phyloP scores from a whole-genome alignment of 768 basidiomycete species.

The Nevesoporus exiguus region DNA sequence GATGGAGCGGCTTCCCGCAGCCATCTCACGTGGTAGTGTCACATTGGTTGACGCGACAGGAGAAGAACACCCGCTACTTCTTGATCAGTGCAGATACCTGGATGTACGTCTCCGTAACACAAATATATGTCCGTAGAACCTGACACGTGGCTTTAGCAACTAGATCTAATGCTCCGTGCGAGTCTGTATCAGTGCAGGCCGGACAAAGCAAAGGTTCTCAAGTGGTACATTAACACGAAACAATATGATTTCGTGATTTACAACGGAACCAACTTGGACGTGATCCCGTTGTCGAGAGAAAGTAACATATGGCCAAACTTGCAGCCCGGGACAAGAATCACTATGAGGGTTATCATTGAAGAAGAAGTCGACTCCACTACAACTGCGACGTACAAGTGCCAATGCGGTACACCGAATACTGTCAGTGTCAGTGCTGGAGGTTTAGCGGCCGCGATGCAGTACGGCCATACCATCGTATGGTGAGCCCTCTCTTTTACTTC shows the following conservation, averaged over 20 bases:
- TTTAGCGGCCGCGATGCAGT: neutral
- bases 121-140: neutral
- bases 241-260: slow-evolving; percentile 5
- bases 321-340: neutral
- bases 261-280: neutral
- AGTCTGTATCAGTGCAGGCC: neutral
- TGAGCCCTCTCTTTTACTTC: neutral
- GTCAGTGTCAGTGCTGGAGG: neutral
- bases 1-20: neutral
- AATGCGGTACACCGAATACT: neutral
- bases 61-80: neutral
- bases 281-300: neutral
- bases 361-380: neutral
- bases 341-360: slow-evolving; percentile 1
- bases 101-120: neutral
- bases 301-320: neutral
- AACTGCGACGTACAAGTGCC: neutral
- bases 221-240: slow-evolving; percentile 3
- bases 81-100: slow-evolving; percentile 2
- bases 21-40: neutral
- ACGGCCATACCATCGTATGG: neutral
- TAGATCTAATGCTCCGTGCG: neutral
- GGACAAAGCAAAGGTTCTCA: neutral
- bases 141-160: neutral
- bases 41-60: slow-evolving; percentile 3